A percentile compares a stretch with the other conserved stretches of the same genome.
phyloP scores from a whole-genome alignment of 2,329 filamentous ascomycete genomes.

The Diaporthe destruens region DNA sequence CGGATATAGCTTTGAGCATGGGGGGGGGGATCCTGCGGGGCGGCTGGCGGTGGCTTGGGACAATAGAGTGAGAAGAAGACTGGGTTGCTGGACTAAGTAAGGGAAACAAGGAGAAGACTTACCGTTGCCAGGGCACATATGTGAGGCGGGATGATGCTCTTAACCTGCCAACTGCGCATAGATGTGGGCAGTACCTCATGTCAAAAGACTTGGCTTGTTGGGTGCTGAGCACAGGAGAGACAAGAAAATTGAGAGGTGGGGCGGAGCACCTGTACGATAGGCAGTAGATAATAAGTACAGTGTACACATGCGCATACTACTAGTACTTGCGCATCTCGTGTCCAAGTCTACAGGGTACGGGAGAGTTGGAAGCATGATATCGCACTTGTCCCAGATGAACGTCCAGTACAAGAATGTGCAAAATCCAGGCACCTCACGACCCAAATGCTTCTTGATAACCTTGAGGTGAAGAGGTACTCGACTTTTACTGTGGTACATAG shows the following conservation, averaged over 20 bases:
- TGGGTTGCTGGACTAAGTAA: not conserved
- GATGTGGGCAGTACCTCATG: not conserved
- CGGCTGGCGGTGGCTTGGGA: not conserved
- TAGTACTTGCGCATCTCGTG: not conserved
- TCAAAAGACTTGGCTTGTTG: not conserved
- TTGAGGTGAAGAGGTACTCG: not conserved
- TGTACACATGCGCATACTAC: no score
- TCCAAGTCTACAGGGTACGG: not conserved
- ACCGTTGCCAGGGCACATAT: constrained; percentile 2
- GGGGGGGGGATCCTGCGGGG: not conserved
- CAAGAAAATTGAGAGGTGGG: constrained; percentile 14
- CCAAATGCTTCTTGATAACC: no score
- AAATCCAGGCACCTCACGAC: no score
- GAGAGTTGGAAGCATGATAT: not conserved
- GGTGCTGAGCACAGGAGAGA: not conserved
- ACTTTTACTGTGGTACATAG: no score
- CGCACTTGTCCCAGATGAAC: not conserved
- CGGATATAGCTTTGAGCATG: not conserved
- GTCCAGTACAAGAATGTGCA: no score
- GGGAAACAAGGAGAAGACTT: not conserved
- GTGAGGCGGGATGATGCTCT: not conserved
- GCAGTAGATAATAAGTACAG: no score
- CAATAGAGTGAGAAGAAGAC: not conserved
- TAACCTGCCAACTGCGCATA: not conserved
- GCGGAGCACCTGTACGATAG: not conserved